Evolutionary conservation across 257 asterid genomes (phyloP).

Genomic region (Penstemon barbatus): DNA sequence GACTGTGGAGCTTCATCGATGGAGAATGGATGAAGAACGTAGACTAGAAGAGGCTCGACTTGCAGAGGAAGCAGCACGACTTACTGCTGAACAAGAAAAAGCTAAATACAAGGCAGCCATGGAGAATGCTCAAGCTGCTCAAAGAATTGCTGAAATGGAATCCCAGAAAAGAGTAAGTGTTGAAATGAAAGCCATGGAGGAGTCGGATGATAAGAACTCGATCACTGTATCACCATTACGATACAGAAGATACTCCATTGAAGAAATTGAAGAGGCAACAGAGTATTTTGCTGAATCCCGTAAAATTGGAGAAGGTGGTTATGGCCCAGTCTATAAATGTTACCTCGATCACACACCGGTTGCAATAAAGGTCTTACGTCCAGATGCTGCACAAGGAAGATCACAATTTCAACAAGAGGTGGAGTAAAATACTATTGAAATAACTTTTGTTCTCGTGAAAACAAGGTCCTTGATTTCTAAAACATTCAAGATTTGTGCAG

Average conservation of each 20-base stretch:
- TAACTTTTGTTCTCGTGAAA: neutral
- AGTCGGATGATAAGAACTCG: conserved; percentile 32
- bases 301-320: conserved; percentile 94
- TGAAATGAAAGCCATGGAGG: conserved; percentile 45
- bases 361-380: conserved; percentile 82
- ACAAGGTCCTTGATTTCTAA: neutral
- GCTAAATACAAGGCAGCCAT: conserved; percentile 36
- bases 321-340: conserved; percentile 89
- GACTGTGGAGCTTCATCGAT: conserved; percentile 70
- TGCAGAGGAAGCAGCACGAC: conserved; percentile 47
- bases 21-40: conserved; percentile 79
- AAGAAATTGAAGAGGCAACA: conserved; percentile 86
- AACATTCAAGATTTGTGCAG: too few relatives aligned
- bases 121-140: conserved; percentile 48
- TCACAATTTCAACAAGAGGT: conserved; percentile 91
- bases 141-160: conserved; percentile 44
- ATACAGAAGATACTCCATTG: conserved; percentile 65
- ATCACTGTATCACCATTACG: conserved; percentile 28
- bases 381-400: conserved; percentile 88
- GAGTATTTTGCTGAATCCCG: conserved; percentile 45
- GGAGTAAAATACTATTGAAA: neutral
- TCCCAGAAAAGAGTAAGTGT: conserved; percentile 41
- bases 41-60: conserved; percentile 53
- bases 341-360: conserved; percentile 77
- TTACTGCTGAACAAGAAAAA: conserved; percentile 39